These are phyloP conservation scores for Rubia peregrina DNA, from an alignment of 305 asterid species.

Conservation along the genomic window DNA sequence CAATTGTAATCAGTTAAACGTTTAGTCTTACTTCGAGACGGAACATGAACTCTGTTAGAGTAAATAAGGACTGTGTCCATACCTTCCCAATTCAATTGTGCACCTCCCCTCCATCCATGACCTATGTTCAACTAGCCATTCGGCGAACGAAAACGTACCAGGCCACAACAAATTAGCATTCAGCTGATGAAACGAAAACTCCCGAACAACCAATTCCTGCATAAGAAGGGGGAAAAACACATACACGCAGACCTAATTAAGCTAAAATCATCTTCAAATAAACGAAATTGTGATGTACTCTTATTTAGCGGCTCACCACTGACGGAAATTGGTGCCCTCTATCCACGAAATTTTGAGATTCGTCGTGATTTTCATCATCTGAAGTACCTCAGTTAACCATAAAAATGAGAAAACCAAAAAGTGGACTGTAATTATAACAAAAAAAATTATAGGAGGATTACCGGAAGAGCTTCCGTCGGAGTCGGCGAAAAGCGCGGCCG, in stretches of 20 bases:
- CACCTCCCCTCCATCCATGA: conserved; percentile 53
- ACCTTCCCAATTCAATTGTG: conserved; percentile 82
- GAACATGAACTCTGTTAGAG: too few relatives aligned
- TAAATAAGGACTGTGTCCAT: conserved; percentile 2
- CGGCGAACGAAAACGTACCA: conserved; percentile 83
- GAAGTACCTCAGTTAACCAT: background rate
- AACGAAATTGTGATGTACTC: background rate
- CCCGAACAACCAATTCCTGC: conserved; percentile 76
- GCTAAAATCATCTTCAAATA: background rate
- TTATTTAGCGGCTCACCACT: conserved; percentile 34
- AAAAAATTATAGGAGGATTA: background rate
- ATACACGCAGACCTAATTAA: background rate
- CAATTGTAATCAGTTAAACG: too few relatives aligned
- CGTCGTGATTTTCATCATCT: conserved; percentile 51
- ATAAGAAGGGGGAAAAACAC: background rate
- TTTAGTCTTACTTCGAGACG: too few relatives aligned
- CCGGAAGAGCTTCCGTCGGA: conserved; percentile 52
- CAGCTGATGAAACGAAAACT: conserved; percentile 78
- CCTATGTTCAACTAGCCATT: conserved; percentile 65
- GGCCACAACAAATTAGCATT: conserved; percentile 97
- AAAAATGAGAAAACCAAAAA: background rate
- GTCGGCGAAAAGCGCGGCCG: conserved; percentile 74
- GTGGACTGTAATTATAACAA: background rate
- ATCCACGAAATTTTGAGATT: conserved; percentile 48
- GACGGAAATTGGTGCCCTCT: conserved; percentile 71